Evolutionary conservation across 176 grass and related monocot species (phyloP), one percentile per base, ranked within the genome.

Genomic region (Microstegium vimineum): DNA sequence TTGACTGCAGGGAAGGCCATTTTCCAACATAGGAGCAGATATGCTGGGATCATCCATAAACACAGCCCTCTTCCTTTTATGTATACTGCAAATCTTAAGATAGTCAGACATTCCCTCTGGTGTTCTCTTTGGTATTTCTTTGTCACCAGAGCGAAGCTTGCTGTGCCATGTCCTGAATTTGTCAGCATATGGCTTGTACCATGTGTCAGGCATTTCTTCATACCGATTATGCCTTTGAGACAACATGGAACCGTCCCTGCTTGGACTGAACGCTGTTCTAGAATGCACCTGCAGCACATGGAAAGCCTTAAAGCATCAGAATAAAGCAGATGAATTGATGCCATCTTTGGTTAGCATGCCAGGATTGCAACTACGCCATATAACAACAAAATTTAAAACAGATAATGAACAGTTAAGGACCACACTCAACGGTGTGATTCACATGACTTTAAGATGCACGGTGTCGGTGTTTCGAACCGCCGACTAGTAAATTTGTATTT

Each of bases 11-110:
- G 67, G 89, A 80, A 83, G 84, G 30, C 87, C 89, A 85, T 87
- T 91, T 75, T 90, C 92, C 59, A 85, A 75, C 37, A 78, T 51
- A 14, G 71, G 66, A 46, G 42, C 63, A 31, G 75, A 56, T 57
- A 71, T 20, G 54, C 78, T 81, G 54, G 80, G 25, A 91, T 81
- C 78, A 77, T 85, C 85, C 65, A 85, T 76, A 90, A 91, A 94
- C 67, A 92, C 86, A 36, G 85, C 66, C 66, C 96, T 90, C 86
- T 94, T 99, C 64, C 91, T 93, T 90, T 99, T 95, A 86, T 99
- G 93, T 63, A 83, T 46, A 74, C 59, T 86, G 80, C 85, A 88
- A 83, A 90, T 70, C 85, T 90, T 99, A 60, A 95, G 82, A 54
- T 95, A 99, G 17, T 84, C 34, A 65, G 72, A 86, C 96, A 99